Evolutionary conservation across 1,139 yeast genomes (phyloP).

Genomic region (Geotrichum cucujoidarum): DNA sequence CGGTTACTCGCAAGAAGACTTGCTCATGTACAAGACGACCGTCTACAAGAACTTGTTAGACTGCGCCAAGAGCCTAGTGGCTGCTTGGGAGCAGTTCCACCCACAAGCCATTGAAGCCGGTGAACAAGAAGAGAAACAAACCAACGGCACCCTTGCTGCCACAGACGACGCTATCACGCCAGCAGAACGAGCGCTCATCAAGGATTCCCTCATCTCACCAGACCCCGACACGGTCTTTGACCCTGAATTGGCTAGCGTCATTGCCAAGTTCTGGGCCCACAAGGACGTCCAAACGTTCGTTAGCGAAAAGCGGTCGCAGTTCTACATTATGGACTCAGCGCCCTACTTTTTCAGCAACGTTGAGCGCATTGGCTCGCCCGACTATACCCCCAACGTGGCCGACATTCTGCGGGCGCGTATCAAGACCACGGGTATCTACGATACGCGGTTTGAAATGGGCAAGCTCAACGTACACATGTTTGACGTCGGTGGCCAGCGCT

Average conservation of each 20-base stretch:
- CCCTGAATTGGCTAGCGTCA: constrained; percentile 27
- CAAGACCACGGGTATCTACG: constrained; percentile 89
- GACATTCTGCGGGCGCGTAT: constrained; percentile 85
- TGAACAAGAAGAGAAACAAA: neutral
- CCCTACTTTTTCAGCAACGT: constrained; percentile 69
- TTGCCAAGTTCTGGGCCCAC: constrained; percentile 48
- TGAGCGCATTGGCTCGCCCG: constrained; percentile 53
- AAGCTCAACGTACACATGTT: constrained; percentile 72
- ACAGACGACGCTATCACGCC: neutral
- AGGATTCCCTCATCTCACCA: constrained; percentile 29
- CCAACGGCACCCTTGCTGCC: neutral
- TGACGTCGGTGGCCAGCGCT: constrained; percentile 93
- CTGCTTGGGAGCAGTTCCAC: constrained; percentile 43
- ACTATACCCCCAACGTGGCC: constrained; percentile 65
- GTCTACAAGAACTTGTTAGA: constrained; percentile 62
- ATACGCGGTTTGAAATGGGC: constrained; percentile 73
- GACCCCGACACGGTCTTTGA: constrained; percentile 33
- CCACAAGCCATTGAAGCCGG: neutral
- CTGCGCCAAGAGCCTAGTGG: constrained; percentile 55
- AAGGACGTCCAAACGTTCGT: constrained; percentile 57
- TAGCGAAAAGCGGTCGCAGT: constrained; percentile 60
- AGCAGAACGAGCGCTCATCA: constrained; percentile 26
- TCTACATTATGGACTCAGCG: constrained; percentile 85
- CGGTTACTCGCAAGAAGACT: constrained; percentile 60
- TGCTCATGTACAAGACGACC: constrained; percentile 59